A percentile compares a stretch with the other conserved stretches of the same genome.
Conservation (phyloP, 495 filamentous ascomycete species). For the Filosporella fistucella region DNA sequence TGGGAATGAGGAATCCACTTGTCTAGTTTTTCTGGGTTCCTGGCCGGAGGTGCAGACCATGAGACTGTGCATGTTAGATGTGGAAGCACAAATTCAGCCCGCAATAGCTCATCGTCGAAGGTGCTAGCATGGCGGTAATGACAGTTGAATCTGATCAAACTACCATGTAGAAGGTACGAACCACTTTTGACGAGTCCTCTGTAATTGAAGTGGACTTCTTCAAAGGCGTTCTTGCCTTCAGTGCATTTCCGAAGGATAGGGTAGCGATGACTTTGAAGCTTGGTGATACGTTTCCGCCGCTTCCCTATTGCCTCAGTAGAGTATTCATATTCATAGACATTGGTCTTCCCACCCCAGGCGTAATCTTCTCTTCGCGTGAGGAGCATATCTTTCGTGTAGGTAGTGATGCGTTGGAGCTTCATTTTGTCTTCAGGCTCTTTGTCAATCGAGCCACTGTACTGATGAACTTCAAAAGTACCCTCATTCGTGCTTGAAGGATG, state of each 20-base stretch:
- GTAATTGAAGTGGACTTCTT: conserved; percentile 49
- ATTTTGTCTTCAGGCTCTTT: conserved; percentile 37
- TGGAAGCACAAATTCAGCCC: conserved; percentile 50
- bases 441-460: conserved; percentile 41
- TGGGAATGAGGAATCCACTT: conserved; percentile 57
- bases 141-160: conserved; percentile 52
- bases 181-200: conserved; percentile 51
- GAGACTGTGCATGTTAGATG: conserved; percentile 52
- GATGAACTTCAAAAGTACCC: conserved; percentile 41
- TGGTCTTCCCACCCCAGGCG: conserved; percentile 37
- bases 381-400: conserved; percentile 43
- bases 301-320: conserved; percentile 5
- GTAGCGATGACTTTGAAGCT: conserved; percentile 41
- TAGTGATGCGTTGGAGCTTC: conserved; percentile 39
- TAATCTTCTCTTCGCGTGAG: conserved; percentile 47
- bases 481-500: conserved; percentile 28
- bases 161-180: conserved; percentile 50
- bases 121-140: conserved; percentile 54
- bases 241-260: conserved; percentile 29
- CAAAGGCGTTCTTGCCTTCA: conserved; percentile 11
- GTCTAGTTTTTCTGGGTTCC: conserved; percentile 47
- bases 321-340: conserved; percentile 52
- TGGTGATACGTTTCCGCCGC: conserved; percentile 38
- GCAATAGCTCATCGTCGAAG: conserved; percentile 53
- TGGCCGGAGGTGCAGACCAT: conserved; percentile 52